These are phyloP conservation scores for Irpex lacteus DNA, from an alignment of 1,284 basidiomycete genomes.

Conservation along the genomic window DNA sequence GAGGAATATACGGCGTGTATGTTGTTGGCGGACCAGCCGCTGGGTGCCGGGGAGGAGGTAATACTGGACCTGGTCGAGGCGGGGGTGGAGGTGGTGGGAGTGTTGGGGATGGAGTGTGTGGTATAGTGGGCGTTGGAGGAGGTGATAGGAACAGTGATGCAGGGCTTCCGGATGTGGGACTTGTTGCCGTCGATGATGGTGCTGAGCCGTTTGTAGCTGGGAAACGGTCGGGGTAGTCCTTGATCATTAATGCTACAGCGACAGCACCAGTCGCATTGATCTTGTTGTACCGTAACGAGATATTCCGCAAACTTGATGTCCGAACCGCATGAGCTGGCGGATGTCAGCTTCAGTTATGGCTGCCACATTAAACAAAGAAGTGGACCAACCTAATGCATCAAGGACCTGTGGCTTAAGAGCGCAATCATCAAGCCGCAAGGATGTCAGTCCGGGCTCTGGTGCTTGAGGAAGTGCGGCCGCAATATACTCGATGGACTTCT, in stretches of 20 bases:
- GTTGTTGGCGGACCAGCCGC: constrained; percentile 59
- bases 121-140: constrained; percentile 27
- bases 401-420: constrained; percentile 67
- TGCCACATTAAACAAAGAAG: background rate
- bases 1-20: constrained; percentile 79
- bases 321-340: constrained; percentile 76
- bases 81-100: constrained; percentile 20
- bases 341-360: too few relatives aligned
- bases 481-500: constrained; percentile 80
- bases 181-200: constrained; percentile 24
- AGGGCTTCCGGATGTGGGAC: constrained; percentile 17
- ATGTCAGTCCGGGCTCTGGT: constrained; percentile 62
- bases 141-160: constrained; percentile 16
- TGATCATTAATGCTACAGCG: constrained; percentile 91
- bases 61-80: constrained; percentile 41
- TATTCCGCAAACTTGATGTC: constrained; percentile 78
- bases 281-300: constrained; percentile 84
- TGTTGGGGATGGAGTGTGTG: constrained; percentile 21
- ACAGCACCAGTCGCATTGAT: constrained; percentile 84
- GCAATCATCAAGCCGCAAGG: constrained; percentile 83
- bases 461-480: constrained; percentile 63
- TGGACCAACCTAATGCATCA: constrained; percentile 69
- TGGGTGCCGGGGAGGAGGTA: constrained; percentile 61
- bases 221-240: constrained; percentile 85
- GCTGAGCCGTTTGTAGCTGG: constrained; percentile 29